Conservation (phyloP, 768 basidiomycete genomes). For the Mycena rosella region DNA sequence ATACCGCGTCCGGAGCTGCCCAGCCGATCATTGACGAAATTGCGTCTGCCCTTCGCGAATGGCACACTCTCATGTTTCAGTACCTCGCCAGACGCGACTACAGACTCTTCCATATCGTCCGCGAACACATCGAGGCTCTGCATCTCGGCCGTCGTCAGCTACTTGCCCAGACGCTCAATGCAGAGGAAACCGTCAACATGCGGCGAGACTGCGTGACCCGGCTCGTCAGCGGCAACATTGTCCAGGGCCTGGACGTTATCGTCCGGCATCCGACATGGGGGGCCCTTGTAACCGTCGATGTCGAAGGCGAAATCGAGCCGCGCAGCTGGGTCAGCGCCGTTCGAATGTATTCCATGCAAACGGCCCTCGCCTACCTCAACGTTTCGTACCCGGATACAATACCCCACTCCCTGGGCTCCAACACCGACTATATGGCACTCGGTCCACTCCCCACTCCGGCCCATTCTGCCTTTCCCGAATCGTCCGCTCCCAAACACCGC, state of each 20-base stretch:
- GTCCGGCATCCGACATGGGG: constrained; percentile 97
- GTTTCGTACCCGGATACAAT: constrained; percentile 58
- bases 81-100: constrained; percentile 93
- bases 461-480: constrained; percentile 80
- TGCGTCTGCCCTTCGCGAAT: constrained; percentile 95
- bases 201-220: constrained; percentile 89
- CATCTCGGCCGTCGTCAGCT: constrained; percentile 94
- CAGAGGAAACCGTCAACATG: constrained; percentile 86
- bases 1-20: constrained; percentile 82
- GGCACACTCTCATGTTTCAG: constrained; percentile 92
- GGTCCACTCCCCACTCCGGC: constrained; percentile 70
- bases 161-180: constrained; percentile 86
- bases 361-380: constrained; percentile 82
- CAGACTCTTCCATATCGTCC: constrained; percentile 86
- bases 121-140: constrained; percentile 90
- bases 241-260: constrained; percentile 94
- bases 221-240: constrained; percentile 90
- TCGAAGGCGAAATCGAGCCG: constrained; percentile 83
- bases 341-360: constrained; percentile 93
- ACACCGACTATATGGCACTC: constrained; percentile 60
- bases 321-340: constrained; percentile 91
- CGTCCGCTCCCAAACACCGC: constrained; percentile 53
- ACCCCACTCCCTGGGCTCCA: constrained; percentile 56
- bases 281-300: constrained; percentile 89
- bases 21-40: constrained; percentile 99